Conservation (phyloP, 78 protist genomes). For the Thecamonas trahens region DNA sequence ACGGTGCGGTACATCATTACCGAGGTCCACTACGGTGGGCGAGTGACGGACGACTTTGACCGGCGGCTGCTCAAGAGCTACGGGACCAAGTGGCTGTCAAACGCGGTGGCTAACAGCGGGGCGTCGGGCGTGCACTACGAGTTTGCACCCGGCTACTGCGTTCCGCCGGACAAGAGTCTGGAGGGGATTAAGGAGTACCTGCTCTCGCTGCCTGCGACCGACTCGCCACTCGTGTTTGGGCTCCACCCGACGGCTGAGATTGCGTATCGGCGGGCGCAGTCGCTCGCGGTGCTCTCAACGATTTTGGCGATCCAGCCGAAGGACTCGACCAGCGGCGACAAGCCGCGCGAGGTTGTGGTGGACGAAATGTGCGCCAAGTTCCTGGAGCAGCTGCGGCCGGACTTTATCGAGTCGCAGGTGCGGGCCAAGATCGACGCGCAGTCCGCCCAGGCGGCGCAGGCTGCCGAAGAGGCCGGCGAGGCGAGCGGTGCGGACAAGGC, state of each 20-base stretch:
- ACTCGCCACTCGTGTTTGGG: constrained; percentile 79
- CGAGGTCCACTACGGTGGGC: constrained; percentile 88
- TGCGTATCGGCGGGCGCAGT: constrained; percentile 32
- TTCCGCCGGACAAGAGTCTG: constrained; percentile 26
- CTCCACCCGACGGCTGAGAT: constrained; percentile 83
- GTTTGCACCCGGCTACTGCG: constrained; percentile 9
- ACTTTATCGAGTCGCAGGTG: constrained; percentile 34
- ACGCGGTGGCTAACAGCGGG: constrained; percentile 2
- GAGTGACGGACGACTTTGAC: constrained; percentile 83
- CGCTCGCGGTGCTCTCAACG: constrained; percentile 36
- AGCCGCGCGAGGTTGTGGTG: constrained; percentile 62
- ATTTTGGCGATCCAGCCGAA: constrained; percentile 75
- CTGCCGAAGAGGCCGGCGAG: too few species aligned
- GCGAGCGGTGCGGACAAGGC: too few species aligned
- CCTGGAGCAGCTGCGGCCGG: constrained; percentile 55
- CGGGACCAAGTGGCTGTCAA: constrained; percentile 17
- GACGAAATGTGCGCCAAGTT: constrained; percentile 31
- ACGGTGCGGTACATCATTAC: constrained; percentile 78
- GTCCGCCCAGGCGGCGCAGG: too few species aligned
- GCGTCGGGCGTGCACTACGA: not conserved
- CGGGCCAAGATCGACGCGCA: not conserved
- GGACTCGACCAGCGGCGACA: constrained; percentile 54
- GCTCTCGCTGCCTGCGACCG: constrained; percentile 41
- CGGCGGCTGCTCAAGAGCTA: constrained; percentile 46
- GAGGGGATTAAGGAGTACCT: constrained; percentile 16